Conservation (phyloP, 2,329 filamentous ascomycete species). For the Pseudogymnoascus sp. region DNA sequence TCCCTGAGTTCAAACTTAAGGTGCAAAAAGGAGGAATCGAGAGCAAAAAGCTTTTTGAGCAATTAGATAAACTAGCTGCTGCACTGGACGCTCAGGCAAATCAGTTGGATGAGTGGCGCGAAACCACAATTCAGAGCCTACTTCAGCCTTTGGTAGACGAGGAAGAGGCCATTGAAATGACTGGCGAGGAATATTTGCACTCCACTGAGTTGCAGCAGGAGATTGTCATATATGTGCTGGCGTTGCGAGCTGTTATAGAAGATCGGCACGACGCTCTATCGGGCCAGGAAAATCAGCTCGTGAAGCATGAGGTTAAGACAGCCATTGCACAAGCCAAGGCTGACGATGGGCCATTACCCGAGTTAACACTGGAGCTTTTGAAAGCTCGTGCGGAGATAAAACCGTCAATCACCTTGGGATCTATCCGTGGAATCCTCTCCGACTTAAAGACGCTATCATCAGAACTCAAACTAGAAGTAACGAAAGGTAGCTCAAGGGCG, state of each 20-base stretch:
- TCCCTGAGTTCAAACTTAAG: slow-evolving; percentile 51
- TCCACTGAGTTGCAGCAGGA: slow-evolving; percentile 85
- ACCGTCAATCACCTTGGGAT: slow-evolving; percentile 45
- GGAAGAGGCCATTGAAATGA: slow-evolving; percentile 64
- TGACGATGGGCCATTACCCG: slow-evolving; percentile 61
- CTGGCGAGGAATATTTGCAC: slow-evolving; percentile 82
- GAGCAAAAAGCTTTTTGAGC: slow-evolving; percentile 56
- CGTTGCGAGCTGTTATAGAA: slow-evolving; percentile 64
- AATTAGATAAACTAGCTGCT: slow-evolving; percentile 55
- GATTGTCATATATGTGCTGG: slow-evolving; percentile 77
- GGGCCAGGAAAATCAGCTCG: slow-evolving; percentile 66
- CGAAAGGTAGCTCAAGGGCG: slow-evolving; percentile 45
- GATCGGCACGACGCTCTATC: slow-evolving; percentile 72
- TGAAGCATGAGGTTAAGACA: slow-evolving; percentile 61
- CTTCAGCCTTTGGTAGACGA: slow-evolving; percentile 73
- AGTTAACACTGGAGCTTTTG: slow-evolving; percentile 48
- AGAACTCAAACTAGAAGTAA: slow-evolving; percentile 50
- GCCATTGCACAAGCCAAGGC: background rate
- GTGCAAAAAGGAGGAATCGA: slow-evolving; percentile 61
- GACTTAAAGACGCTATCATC: slow-evolving; percentile 58
- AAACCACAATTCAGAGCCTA: slow-evolving; percentile 63
- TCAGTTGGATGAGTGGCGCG: slow-evolving; percentile 66
- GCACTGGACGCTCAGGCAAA: slow-evolving; percentile 65
- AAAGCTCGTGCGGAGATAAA: slow-evolving; percentile 39
- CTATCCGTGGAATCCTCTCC: slow-evolving; percentile 61